Evolutionary conservation across 2,329 filamentous ascomycete genomes (phyloP), one percentile per base, ranked within the genome.

Genomic region (Sphaerulina musiva): DNA sequence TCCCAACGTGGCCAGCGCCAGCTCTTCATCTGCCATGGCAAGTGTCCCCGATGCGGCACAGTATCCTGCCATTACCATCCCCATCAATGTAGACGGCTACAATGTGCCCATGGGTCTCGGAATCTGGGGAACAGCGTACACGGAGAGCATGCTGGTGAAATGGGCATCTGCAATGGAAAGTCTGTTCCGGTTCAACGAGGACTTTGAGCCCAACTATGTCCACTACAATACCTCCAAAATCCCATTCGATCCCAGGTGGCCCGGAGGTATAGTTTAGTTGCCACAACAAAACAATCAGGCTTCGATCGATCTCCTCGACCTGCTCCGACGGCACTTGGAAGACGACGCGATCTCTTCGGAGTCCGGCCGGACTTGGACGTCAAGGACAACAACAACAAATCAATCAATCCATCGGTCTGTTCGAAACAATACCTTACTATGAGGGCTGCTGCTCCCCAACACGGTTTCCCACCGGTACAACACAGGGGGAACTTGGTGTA

Each of bases 1-100:
- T 0, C 86, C 86, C 3, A 79, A 87, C 55, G 82, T 84, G 0
- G 86, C 86, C 0, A 84, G 89, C 69, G 86, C 86, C 6, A 84
- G 85, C 0, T 20, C 50, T 11, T 52, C 50, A 14, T 52, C 50
- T 6, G 34, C 29, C 12, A 46, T 52, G 7, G 50, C 50, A n/a
- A 52, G 50, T 46, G 50, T 52, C 4, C 14, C 31, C 2, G 50
- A 52, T 29, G 50, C 50, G 3, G 50, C 50, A 26, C 50, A 52
- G 32, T 89, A 89, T 65, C 86, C 86, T 0, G 78, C 86, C 65
- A 75, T 89, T 48, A 87, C 85, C 0, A 65, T 90, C 0, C 86
- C 86, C 0, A 82, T 77, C 0, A 82, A 82, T 2, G 72, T 81
- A 6, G 74, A 79, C 59, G 59, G 69, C 5, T 70, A 66, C 9